Conservation (phyloP, 1,139 yeast species). For the Sugiyamaella castrensis region DNA sequence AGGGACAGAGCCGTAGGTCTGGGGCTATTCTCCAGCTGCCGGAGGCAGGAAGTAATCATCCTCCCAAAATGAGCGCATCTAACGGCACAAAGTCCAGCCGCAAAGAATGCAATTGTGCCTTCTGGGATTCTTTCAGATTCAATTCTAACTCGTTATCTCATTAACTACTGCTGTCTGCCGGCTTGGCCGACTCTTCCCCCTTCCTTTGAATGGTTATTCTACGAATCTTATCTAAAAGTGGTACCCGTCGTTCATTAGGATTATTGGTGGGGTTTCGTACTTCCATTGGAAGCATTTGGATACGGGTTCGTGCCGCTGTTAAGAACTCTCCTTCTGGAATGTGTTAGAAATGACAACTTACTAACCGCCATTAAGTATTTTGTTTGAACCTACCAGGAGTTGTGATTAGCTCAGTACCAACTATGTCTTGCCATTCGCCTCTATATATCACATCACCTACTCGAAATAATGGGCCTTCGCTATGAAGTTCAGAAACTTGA, state of each 20-base stretch:
- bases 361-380: neutral
- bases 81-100: too few species aligned
- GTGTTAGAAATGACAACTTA: neutral
- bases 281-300: conserved; percentile 20
- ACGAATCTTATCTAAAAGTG: conserved; percentile 28
- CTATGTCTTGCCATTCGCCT: conserved; percentile 73
- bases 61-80: too few species aligned
- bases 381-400: conserved; percentile 8
- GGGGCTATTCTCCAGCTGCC: too few species aligned
- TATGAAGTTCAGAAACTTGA: conserved; percentile 53
- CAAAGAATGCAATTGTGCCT: too few species aligned
- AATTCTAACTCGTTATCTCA: too few species aligned
- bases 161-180: too few species aligned
- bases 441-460: conserved; percentile 58
- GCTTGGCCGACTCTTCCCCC: too few species aligned
- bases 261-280: conserved; percentile 9
- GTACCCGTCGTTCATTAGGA: conserved; percentile 10
- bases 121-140: too few species aligned
- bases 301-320: conserved; percentile 26
- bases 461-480: conserved; percentile 51
- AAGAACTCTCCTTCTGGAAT: conserved; percentile 26
- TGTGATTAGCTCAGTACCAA: conserved; percentile 72
- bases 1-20: too few species aligned
- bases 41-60: too few species aligned
- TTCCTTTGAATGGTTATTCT: conserved; percentile 20